These are phyloP conservation scores for Paramecium pentaurelia DNA, from an alignment of 73 alveolate species.

Conservation along the genomic window DNA sequence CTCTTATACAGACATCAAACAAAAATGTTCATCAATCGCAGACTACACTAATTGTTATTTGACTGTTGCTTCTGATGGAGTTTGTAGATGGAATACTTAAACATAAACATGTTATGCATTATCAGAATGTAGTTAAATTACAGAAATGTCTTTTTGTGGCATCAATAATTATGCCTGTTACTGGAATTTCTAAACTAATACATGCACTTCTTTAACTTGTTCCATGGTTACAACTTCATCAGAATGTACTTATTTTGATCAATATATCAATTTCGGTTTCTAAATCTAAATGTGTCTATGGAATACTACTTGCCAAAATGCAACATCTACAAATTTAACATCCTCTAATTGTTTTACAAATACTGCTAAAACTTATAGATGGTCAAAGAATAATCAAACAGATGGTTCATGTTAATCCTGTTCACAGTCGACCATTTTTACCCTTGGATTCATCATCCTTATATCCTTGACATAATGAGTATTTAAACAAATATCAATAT, in stretches of 20 bases:
- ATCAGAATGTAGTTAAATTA: background rate
- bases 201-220: background rate
- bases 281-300: background rate
- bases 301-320: background rate
- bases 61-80: background rate
- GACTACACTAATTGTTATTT: background rate
- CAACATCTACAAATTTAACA: background rate
- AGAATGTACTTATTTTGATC: background rate
- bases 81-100: background rate
- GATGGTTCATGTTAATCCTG: background rate
- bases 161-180: background rate
- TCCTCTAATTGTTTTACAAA: background rate
- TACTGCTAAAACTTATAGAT: background rate
- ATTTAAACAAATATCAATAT: background rate
- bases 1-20: background rate
- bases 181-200: background rate
- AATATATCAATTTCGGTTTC: background rate
- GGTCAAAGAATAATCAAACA: background rate
- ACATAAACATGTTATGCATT: background rate
- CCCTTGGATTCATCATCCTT: background rate
- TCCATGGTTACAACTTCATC: background rate
- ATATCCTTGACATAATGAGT: background rate
- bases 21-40: background rate
- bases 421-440: background rate
- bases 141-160: background rate